These are phyloP conservation scores for Colletotrichum endophyticum DNA, from an alignment of 2,329 filamentous ascomycete genomes.

Conservation along the genomic window DNA sequence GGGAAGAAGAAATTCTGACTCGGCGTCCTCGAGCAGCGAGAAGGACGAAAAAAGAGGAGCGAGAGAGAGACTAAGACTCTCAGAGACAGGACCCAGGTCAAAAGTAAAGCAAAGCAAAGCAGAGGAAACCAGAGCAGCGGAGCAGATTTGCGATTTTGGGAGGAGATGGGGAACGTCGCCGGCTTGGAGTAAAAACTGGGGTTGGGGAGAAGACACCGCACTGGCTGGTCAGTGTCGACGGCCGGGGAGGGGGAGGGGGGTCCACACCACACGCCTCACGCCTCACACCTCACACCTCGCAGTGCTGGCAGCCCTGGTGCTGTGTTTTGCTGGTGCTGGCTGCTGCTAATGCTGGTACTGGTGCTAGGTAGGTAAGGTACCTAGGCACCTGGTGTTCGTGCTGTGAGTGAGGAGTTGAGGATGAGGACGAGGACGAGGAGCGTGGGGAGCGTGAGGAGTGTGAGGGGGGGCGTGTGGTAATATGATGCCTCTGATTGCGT, in stretches of 20 bases:
- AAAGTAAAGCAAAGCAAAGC: background rate
- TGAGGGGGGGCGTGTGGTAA: conserved; percentile 9
- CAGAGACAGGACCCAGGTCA: background rate
- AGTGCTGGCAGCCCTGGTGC: background rate
- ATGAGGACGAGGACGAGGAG: background rate
- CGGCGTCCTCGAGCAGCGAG: background rate
- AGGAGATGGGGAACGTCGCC: conserved; percentile 19
- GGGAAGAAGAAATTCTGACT: conserved; percentile 6
- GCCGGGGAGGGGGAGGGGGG: conserved; percentile 6
- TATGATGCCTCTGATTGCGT: conserved; percentile 10
- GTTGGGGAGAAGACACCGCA: background rate
- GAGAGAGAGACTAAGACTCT: background rate
- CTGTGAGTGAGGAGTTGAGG: background rate
- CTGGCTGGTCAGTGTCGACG: background rate
- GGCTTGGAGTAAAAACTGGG: conserved; percentile 20
- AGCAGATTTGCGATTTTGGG: conserved; percentile 14
- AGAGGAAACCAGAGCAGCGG: conserved; percentile 5
- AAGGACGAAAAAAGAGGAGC: background rate
- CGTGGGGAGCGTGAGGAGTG: background rate
- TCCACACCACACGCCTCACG: background rate
- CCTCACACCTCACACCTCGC: background rate
- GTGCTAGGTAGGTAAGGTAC: background rate
- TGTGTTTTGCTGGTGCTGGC: background rate
- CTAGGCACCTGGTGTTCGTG: background rate
- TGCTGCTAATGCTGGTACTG: background rate